Percentiles rank a stretch among this genome's conserved stretches.
Evolutionary conservation across 495 filamentous ascomycete genomes (phyloP).

Genomic region (Glutinoglossum americanum): DNA sequence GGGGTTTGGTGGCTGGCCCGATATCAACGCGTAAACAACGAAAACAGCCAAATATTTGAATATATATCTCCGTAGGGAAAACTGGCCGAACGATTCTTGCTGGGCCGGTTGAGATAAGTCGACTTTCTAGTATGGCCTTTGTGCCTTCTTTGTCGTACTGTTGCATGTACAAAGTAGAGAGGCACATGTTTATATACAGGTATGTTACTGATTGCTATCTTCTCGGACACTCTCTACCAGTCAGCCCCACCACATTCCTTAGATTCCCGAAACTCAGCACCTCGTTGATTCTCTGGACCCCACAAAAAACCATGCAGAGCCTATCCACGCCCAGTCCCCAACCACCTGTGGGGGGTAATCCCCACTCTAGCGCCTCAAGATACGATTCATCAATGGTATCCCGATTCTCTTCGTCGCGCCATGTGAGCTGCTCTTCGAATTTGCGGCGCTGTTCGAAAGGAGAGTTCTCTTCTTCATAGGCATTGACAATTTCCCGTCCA

Average conservation of each 20-base stretch:
- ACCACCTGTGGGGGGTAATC: slow-evolving; percentile 78
- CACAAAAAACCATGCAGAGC: slow-evolving; percentile 70
- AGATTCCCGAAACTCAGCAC: slow-evolving; percentile 74
- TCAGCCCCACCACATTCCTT: slow-evolving; percentile 33
- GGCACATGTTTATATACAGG: no score
- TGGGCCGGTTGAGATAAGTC: no score
- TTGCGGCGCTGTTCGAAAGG: slow-evolving; percentile 73
- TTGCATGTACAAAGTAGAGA: no score
- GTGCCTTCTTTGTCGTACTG: no score
- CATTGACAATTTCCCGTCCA: slow-evolving; percentile 68
- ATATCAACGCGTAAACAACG: no score
- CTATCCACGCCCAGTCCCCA: slow-evolving; percentile 91
- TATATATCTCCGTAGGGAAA: no score
- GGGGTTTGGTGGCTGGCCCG: no score
- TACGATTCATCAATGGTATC: slow-evolving; percentile 59
- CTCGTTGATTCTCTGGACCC: slow-evolving; percentile 53
- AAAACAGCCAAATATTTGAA: no score
- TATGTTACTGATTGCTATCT: not conserved
- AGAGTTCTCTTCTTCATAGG: slow-evolving; percentile 95
- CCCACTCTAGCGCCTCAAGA: slow-evolving; percentile 62
- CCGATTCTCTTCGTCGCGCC: slow-evolving; percentile 16
- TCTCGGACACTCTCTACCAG: not conserved
- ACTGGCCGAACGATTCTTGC: no score
- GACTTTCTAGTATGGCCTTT: no score
- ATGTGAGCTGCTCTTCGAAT: slow-evolving; percentile 40